These are phyloP conservation scores for Carex parvula DNA, from an alignment of 176 grass and related monocot species.

Conservation along the genomic window DNA sequence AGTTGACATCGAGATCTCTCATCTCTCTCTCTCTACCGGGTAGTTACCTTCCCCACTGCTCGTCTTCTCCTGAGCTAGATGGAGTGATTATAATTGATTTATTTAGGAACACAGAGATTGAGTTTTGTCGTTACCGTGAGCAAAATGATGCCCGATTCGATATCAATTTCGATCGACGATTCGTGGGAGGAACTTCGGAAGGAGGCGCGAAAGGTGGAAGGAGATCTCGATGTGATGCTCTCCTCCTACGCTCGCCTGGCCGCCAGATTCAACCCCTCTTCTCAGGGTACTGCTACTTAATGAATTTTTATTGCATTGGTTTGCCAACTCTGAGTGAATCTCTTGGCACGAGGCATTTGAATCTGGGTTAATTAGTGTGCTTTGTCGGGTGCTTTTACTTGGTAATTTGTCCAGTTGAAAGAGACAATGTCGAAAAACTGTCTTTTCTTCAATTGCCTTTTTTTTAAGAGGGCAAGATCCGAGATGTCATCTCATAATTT, in stretches of 20 bases:
- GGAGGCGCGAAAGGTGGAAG: slow-evolving; percentile 95
- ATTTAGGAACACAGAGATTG: background rate
- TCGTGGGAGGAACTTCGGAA: slow-evolving; percentile 86
- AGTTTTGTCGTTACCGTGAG: background rate
- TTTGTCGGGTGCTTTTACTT: too few relatives aligned
- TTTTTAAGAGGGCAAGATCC: too few relatives aligned
- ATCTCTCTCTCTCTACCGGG: background rate
- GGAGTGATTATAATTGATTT: background rate
- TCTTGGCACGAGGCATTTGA: background rate
- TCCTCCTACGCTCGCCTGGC: slow-evolving; percentile 93
- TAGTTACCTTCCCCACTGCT: background rate
- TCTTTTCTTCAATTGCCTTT: too few relatives aligned
- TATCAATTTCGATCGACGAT: slow-evolving; percentile 21
- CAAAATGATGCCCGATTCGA: slow-evolving; percentile 24
- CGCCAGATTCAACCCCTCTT: slow-evolving; percentile 48
- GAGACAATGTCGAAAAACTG: too few relatives aligned
- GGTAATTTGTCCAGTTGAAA: background rate
- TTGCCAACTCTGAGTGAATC: background rate
- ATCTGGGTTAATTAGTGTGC: slow-evolving; percentile 7
- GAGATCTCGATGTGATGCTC: slow-evolving; percentile 94
- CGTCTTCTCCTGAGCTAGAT: background rate
- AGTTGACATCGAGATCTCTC: background rate
- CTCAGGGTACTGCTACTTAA: slow-evolving; percentile 13
- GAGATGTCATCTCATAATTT: too few relatives aligned
- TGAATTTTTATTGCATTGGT: background rate